Evolutionary conservation across 805 yeast species (phyloP), one percentile per base, ranked within the genome.

Genomic region (Lachancea dasiensis): DNA sequence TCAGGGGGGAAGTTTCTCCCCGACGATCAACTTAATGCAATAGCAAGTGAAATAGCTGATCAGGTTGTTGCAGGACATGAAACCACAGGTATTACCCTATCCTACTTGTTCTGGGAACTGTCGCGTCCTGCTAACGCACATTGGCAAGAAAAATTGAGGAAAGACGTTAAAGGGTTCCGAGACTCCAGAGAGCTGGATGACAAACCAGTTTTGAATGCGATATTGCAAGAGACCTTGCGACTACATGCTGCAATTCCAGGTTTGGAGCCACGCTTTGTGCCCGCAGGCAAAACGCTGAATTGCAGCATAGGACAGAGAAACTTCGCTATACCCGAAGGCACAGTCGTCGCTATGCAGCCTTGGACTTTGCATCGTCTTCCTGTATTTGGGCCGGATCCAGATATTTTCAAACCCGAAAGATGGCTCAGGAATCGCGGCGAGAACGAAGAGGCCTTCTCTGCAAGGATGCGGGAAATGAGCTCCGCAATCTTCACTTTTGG

Each of bases 31-130:
- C 16, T 18, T 19, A 26, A 31, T 15, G 21, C 60, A 7, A 67
- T 71, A 9, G 68, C 67, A n/a, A 61, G 73, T 23, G 79, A 73
- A 45, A 52, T 67, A 19, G 68, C 72, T 31, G 89, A 81, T 50
- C 85, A 81, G 52, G 68, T 80, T 26, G 79, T 81, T 31, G 89
- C 89, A 0, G 89, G 89, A 3, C 87, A 81, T 52, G 82, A 80
- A 51, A 81, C 89, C 4, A 79, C 84, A 1, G 85, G 82, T 0
- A 68, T 76, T 5, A 76, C 79, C n/a, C 54, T 81, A 41, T 65
- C 84, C 0, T 81, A 72, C 52, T 58, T 75, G 36, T 64, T 74
- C 15, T 80, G 73, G 62, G 77, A 78, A 50, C 52, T 80, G 25
- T 77, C 84, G 2, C 61, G 75, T 40, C 76, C 76, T 0, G 53